A percentile compares a stretch with the other conserved stretches of the same genome.
Conservation (phyloP, 495 filamentous ascomycete genomes). For the Letharia columbiana region DNA sequence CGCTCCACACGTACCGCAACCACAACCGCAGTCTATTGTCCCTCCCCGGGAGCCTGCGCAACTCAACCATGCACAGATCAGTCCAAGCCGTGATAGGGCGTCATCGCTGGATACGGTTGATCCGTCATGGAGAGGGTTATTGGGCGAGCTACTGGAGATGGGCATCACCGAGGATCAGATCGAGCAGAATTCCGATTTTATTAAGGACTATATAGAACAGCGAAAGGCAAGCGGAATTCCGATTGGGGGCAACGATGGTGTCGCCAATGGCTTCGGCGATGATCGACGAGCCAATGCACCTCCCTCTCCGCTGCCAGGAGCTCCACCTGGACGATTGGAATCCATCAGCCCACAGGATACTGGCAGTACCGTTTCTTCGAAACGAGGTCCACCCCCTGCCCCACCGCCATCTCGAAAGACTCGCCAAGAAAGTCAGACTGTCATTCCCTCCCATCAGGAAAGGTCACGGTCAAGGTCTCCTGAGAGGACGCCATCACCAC, state of each 20-base stretch:
- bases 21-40: slow-evolving; percentile 38
- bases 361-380: slow-evolving; percentile 51
- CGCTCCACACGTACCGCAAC: slow-evolving; percentile 40
- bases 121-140: slow-evolving; percentile 72
- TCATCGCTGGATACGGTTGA: slow-evolving; percentile 72
- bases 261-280: slow-evolving; percentile 24
- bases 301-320: slow-evolving; percentile 51
- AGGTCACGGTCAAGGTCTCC: slow-evolving; percentile 40
- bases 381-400: slow-evolving; percentile 68
- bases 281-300: slow-evolving; percentile 44
- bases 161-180: slow-evolving; percentile 91
- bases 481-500: slow-evolving; percentile 37
- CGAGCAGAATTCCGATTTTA: slow-evolving; percentile 86
- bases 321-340: slow-evolving; percentile 35
- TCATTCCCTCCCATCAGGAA: slow-evolving; percentile 43
- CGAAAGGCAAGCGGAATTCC: slow-evolving; percentile 51
- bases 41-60: slow-evolving; percentile 25
- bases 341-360: slow-evolving; percentile 62
- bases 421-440: slow-evolving; percentile 39
- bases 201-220: slow-evolving; percentile 80
- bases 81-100: slow-evolving; percentile 37
- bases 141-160: slow-evolving; percentile 74
- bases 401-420: slow-evolving; percentile 72
- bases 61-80: slow-evolving; percentile 21
- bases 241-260: slow-evolving; percentile 23